Evolutionary conservation across 352 stramenopile genomes (phyloP).

Genomic region (Ophiocytium majus): DNA sequence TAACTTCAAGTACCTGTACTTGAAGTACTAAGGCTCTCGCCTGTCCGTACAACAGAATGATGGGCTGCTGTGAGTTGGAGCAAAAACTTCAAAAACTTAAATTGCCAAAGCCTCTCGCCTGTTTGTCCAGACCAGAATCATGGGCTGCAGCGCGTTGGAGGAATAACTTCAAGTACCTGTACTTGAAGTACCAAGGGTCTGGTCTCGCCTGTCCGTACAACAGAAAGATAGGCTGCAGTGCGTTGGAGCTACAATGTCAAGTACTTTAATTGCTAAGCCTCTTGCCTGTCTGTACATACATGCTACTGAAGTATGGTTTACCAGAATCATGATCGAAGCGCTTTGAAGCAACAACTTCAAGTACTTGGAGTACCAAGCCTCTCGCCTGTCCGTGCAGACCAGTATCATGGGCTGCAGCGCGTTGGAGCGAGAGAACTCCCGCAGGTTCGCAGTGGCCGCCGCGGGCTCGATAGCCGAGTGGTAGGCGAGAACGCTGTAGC

Average conservation of each 20-base stretch:
- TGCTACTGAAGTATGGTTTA: slow-evolving; percentile 20
- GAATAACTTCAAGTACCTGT: background rate
- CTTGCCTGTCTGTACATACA: slow-evolving; percentile 5
- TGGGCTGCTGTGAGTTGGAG: no score
- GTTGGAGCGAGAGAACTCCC: slow-evolving; percentile 51
- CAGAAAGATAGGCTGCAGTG: no score
- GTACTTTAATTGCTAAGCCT: no score
- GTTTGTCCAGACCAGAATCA: slow-evolving; percentile 69
- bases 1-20: background rate
- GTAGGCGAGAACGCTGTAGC: slow-evolving; percentile 67
- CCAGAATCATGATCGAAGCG: no score
- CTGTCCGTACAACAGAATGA: background rate
- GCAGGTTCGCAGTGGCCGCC: slow-evolving; percentile 40
- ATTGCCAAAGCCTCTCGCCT: no score
- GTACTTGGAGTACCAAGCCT: no score
- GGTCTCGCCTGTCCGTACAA: background rate
- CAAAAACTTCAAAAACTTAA: no score
- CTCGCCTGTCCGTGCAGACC: slow-evolving; percentile 67
- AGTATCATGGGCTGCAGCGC: slow-evolving; percentile 60
- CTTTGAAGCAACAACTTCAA: no score
- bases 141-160: slow-evolving; percentile 52
- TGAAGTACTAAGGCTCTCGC: no score
- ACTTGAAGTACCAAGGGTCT: background rate
- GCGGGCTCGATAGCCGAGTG: slow-evolving; percentile 68
- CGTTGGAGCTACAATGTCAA: no score